Evolutionary conservation across 2,329 filamentous ascomycete genomes (phyloP).

Genomic region (Stachybotrys echinatus): DNA sequence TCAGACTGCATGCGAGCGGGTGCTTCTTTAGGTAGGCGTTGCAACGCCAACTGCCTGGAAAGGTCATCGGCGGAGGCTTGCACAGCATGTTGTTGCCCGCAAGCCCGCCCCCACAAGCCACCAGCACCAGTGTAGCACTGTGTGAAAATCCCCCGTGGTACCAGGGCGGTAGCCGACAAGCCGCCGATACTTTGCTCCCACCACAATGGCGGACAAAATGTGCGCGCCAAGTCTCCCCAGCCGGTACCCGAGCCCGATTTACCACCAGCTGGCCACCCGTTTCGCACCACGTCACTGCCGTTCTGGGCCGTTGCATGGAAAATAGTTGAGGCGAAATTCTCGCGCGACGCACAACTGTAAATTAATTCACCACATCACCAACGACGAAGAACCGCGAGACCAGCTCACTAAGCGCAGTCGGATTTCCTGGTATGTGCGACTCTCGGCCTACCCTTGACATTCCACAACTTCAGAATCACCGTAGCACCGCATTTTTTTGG

Average conservation of each 20-base stretch:
- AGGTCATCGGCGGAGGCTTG: background rate
- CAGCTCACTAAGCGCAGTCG: conserved; percentile 26
- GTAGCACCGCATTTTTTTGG: conserved; percentile 12
- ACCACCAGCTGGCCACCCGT: no score
- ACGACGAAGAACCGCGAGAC: conserved; percentile 22
- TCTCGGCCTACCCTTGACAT: conserved; percentile 3
- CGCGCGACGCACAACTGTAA: background rate
- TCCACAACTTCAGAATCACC: conserved; percentile 6
- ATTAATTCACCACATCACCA: background rate
- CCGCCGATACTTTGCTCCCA: no score
- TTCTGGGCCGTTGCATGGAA: background rate
- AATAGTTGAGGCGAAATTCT: background rate
- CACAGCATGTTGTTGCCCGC: background rate
- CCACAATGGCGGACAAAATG: no score
- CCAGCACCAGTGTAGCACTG: background rate
- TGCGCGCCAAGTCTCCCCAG: no score
- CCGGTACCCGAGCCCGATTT: no score
- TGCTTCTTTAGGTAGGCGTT: no score
- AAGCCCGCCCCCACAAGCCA: background rate
- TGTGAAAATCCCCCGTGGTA: background rate
- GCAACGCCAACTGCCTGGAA: no score
- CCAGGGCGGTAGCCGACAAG: background rate
- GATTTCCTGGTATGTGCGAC: conserved; percentile 26
- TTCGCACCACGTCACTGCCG: background rate
- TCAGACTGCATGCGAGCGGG: no score